These are phyloP conservation scores for Taphrina sp. DNA, from an alignment of 1,139 yeast genomes.

Conservation along the genomic window DNA sequence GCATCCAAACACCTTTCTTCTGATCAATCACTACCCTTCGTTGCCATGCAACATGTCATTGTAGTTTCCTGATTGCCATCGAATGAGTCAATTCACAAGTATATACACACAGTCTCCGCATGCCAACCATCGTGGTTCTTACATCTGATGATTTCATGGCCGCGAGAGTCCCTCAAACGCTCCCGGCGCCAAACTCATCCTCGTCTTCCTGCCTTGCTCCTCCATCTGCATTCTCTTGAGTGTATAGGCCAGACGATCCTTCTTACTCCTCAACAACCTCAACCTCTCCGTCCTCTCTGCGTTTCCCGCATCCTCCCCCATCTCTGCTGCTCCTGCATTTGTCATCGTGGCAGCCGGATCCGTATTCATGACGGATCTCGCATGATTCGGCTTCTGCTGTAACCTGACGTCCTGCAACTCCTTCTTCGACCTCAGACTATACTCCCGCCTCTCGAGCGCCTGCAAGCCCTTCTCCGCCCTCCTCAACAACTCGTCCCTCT, in stretches of 20 bases:
- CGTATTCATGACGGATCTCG: too few species aligned
- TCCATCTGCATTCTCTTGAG: slow-evolving; percentile 26
- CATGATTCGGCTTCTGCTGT: slow-evolving; percentile 26
- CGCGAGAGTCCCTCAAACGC: background rate
- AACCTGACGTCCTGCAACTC: slow-evolving; percentile 33
- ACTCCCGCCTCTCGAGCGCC: slow-evolving; percentile 28
- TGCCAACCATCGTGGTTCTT: background rate
- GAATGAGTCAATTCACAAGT: background rate
- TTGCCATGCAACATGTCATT: background rate
- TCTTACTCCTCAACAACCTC: slow-evolving; percentile 10
- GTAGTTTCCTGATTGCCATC: background rate
- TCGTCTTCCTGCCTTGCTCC: slow-evolving; percentile 22
- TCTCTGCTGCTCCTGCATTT: background rate
- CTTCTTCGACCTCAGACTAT: slow-evolving; percentile 14
- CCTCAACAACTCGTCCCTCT: slow-evolving; percentile 23
- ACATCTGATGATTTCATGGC: background rate
- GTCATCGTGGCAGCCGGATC: background rate
- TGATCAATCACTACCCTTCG: too few species aligned
- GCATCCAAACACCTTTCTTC: too few species aligned
- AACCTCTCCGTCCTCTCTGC: slow-evolving; percentile 22
- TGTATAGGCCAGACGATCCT: slow-evolving; percentile 31
- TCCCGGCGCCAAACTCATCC: slow-evolving; percentile 30
- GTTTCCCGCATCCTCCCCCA: background rate
- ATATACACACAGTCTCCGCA: background rate
- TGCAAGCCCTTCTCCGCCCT: slow-evolving; percentile 30